phyloP scores from a whole-genome alignment of 345 rosid genomes.

The Sonneratia alba region DNA sequence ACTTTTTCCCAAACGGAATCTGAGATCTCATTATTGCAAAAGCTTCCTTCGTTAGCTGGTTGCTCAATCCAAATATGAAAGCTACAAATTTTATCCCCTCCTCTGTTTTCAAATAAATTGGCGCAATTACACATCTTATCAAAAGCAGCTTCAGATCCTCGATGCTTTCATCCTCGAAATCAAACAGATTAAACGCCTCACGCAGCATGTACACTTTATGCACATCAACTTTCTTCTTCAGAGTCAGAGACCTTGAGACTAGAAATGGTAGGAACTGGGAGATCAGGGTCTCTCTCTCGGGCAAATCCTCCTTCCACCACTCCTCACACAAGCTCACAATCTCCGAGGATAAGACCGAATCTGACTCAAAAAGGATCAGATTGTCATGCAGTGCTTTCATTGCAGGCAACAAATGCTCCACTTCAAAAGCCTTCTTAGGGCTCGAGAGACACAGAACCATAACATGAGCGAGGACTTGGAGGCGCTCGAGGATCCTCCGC shows the following conservation, averaged over 20 bases:
- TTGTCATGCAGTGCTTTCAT: slow-evolving; percentile 57
- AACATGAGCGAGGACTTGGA: slow-evolving; percentile 39
- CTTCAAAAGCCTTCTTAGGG: slow-evolving; percentile 38
- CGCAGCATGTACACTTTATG: slow-evolving; percentile 64
- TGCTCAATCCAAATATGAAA: slow-evolving; percentile 63
- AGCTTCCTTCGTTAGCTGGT: slow-evolving; percentile 63
- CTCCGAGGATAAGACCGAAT: slow-evolving; percentile 45
- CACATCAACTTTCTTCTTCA: slow-evolving; percentile 80
- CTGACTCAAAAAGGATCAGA: slow-evolving; percentile 60
- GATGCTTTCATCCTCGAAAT: slow-evolving; percentile 81
- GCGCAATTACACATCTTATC: slow-evolving; percentile 71
- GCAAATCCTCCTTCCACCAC: slow-evolving; percentile 66
- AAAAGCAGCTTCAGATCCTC: slow-evolving; percentile 68
- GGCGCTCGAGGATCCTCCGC: slow-evolving; percentile 26
- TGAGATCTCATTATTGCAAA: slow-evolving; percentile 80
- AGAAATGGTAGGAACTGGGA: slow-evolving; percentile 74
- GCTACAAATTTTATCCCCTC: slow-evolving; percentile 75
- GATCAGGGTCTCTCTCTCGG: slow-evolving; percentile 50
- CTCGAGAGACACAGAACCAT: slow-evolving; percentile 35
- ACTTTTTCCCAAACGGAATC: slow-evolving; percentile 77
- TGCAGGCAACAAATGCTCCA: slow-evolving; percentile 43
- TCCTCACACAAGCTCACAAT: slow-evolving; percentile 63
- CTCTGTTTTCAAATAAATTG: slow-evolving; percentile 64
- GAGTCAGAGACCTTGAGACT: slow-evolving; percentile 60
- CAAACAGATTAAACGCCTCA: slow-evolving; percentile 65